Percentiles rank a stretch among this genome's conserved stretches.
These are phyloP conservation scores for Kazachstania sp. DNA, from an alignment of 1,139 yeast genomes.

Conservation along the genomic window DNA sequence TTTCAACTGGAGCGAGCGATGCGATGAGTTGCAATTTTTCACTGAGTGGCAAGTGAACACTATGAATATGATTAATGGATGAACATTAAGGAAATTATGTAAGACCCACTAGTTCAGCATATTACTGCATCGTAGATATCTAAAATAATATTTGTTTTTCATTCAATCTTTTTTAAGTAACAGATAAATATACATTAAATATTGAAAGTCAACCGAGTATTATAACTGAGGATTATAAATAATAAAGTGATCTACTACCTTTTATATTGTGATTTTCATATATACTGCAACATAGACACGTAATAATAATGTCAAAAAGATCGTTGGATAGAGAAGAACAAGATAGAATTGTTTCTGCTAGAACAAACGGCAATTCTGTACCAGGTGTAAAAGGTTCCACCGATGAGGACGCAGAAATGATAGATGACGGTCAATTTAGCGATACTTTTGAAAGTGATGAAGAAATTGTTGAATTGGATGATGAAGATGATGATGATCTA, in stretches of 20 bases:
- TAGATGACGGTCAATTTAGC: conserved; percentile 91
- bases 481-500: conserved; percentile 54
- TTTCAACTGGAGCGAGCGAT: background rate
- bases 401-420: conserved; percentile 54
- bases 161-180: too few relatives aligned
- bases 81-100: too few relatives aligned
- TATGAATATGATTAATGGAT: too few relatives aligned
- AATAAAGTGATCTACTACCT: too few relatives aligned
- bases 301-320: conserved; percentile 53
- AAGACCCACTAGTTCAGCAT: too few relatives aligned
- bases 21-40: conserved; percentile 1
- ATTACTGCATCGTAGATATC: too few relatives aligned
- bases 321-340: conserved; percentile 36
- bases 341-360: conserved; percentile 34
- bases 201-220: too few relatives aligned
- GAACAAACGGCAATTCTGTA: conserved; percentile 26
- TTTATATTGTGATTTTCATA: background rate
- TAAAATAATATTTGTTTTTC: too few relatives aligned
- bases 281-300: background rate
- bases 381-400: conserved; percentile 32
- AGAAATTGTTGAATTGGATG: conserved; percentile 71
- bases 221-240: too few relatives aligned
- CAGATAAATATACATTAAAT: too few relatives aligned
- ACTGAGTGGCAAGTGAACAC: background rate
- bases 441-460: conserved; percentile 95